These are phyloP conservation scores for Torulaspora indica DNA, from an alignment of 805 yeast species.

Conservation along the genomic window DNA sequence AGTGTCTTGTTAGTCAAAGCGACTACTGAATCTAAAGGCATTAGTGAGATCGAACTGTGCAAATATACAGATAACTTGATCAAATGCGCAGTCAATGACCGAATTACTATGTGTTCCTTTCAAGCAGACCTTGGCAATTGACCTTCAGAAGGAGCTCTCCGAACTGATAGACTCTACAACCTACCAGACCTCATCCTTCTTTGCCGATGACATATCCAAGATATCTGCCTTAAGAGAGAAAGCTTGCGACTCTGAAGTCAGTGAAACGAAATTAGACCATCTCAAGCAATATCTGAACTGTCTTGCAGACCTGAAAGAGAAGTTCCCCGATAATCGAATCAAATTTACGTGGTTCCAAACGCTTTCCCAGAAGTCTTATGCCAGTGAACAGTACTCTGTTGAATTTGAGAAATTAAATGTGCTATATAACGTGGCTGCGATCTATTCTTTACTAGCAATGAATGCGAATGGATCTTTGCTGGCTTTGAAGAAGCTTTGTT, in stretches of 20 bases:
- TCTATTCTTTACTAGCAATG: constrained; percentile 54
- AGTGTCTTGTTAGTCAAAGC: background rate
- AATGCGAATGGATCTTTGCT: constrained; percentile 43
- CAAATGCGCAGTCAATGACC: constrained; percentile 16
- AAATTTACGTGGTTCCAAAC: constrained; percentile 73
- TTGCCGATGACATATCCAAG: constrained; percentile 40
- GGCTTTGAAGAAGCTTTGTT: constrained; percentile 58
- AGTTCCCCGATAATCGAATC: constrained; percentile 60
- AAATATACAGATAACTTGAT: background rate
- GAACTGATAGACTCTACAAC: constrained; percentile 47
- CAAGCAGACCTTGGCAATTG: constrained; percentile 42
- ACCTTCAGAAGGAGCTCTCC: constrained; percentile 39
- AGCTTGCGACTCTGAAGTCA: constrained; percentile 37
- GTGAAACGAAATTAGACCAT: constrained; percentile 37
- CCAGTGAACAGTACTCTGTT: constrained; percentile 48
- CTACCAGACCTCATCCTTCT: constrained; percentile 42
- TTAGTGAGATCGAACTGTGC: too few species aligned
- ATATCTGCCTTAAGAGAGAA: constrained; percentile 44
- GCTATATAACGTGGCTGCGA: constrained; percentile 63
- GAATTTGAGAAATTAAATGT: constrained; percentile 58
- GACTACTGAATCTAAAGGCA: background rate
- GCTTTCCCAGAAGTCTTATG: constrained; percentile 50
- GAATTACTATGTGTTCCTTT: constrained; percentile 51
- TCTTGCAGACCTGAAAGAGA: constrained; percentile 42
- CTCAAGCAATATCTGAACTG: constrained; percentile 47